These are phyloP conservation scores for Amaranthus tricolor DNA, from an alignment of 179 eudicot genomes.

Conservation along the genomic window DNA sequence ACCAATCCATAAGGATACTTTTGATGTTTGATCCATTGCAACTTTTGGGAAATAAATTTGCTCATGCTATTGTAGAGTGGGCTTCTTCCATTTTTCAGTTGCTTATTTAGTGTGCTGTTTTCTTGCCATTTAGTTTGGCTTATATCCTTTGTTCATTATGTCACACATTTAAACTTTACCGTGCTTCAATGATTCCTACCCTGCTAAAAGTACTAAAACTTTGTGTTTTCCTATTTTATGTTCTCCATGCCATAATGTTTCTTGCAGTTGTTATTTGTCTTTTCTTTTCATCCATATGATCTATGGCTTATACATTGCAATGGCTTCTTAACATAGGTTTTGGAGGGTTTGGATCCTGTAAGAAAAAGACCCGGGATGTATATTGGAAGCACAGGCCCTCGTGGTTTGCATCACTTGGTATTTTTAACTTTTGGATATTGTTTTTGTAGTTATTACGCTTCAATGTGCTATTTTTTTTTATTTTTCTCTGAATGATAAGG, in stretches of 20 bases:
- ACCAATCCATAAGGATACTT: too few species aligned
- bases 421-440: conserved; percentile 10
- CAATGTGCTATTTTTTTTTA: neutral
- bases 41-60: too few species aligned
- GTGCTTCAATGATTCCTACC: neutral
- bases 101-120: neutral
- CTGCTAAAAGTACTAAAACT: neutral
- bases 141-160: neutral
- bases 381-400: conserved; percentile 96
- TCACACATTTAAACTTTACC: neutral
- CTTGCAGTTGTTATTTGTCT: neutral
- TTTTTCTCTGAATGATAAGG: neutral
- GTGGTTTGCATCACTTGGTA: conserved; percentile 97
- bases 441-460: neutral
- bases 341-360: conserved; percentile 95
- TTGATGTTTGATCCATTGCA: too few species aligned
- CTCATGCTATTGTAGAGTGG: neutral
- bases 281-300: neutral
- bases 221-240: neutral
- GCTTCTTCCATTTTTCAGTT: neutral
- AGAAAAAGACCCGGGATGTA: conserved; percentile 99
- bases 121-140: neutral
- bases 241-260: neutral
- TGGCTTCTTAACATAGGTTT: conserved; percentile 45
- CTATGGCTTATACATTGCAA: conserved; percentile 5